Percentiles rank a stretch among this genome's conserved stretches.
phyloP scores from a whole-genome alignment of 169 alveolate genomes.

The Babesia caballi region DNA sequence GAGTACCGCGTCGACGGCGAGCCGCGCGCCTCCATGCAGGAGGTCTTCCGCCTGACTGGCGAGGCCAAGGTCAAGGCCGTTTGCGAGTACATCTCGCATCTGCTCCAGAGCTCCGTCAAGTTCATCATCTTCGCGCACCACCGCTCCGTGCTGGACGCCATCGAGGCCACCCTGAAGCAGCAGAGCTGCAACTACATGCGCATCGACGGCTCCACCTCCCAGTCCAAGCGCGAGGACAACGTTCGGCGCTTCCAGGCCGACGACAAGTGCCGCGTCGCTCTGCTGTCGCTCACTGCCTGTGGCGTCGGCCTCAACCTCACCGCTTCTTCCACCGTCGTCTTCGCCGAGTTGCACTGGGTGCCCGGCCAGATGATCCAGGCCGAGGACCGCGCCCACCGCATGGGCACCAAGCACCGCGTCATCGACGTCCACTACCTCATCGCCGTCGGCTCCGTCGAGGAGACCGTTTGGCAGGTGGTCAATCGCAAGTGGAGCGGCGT shows the following conservation, averaged over 20 bases:
- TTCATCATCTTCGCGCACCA: conserved; percentile 95
- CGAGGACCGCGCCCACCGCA: conserved; percentile 97
- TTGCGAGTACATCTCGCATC: conserved; percentile 86
- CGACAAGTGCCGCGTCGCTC: conserved; percentile 82
- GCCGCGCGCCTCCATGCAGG: conserved; percentile 50
- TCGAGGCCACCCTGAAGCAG: conserved; percentile 77
- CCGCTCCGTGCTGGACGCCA: conserved; percentile 85
- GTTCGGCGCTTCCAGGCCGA: conserved; percentile 87
- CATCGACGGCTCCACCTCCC: conserved; percentile 92
- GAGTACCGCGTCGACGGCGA: neutral
- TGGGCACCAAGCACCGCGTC: conserved; percentile 83
- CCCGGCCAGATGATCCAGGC: conserved; percentile 97
- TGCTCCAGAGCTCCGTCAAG: conserved; percentile 86
- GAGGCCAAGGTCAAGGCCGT: conserved; percentile 91
- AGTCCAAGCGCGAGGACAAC: conserved; percentile 82
- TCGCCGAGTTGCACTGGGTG: conserved; percentile 96
- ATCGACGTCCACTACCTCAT: conserved; percentile 83
- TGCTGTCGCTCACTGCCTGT: conserved; percentile 94
- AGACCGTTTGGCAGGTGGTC: conserved; percentile 75
- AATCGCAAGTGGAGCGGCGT: conserved; percentile 78
- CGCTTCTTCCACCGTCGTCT: conserved; percentile 95
- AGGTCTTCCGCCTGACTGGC: conserved; percentile 88
- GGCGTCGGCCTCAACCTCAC: conserved; percentile 93
- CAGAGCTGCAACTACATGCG: conserved; percentile 82
- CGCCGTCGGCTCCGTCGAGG: conserved; percentile 82